Conservation (phyloP, 805 yeast genomes). For the Dipodascopsis tothii region DNA sequence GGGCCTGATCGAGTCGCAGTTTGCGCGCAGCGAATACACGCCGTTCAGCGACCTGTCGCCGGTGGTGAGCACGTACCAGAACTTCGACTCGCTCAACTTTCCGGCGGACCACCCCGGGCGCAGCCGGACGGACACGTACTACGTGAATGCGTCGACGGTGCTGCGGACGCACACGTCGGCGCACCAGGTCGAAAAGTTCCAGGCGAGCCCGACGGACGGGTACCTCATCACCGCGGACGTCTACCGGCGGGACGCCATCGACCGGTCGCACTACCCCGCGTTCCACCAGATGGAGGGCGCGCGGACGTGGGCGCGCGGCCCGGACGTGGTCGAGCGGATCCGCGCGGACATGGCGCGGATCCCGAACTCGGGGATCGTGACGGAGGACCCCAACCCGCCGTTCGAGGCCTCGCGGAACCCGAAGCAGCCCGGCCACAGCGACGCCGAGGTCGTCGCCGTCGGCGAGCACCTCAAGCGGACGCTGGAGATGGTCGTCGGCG, state of each 20-base stretch:
- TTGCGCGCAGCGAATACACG: slow-evolving; percentile 52
- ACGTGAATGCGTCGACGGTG: slow-evolving; percentile 62
- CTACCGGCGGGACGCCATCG: slow-evolving; percentile 90
- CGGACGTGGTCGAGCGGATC: slow-evolving; percentile 40
- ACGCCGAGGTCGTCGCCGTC: slow-evolving; percentile 58
- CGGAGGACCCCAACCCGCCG: slow-evolving; percentile 63
- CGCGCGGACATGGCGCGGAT: slow-evolving; percentile 54
- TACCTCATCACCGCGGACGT: slow-evolving; percentile 93
- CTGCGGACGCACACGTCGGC: slow-evolving; percentile 95
- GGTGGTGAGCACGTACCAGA: slow-evolving; percentile 70
- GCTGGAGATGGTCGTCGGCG: slow-evolving; percentile 71
- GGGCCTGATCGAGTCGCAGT: slow-evolving; percentile 59
- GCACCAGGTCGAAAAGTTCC: slow-evolving; percentile 64
- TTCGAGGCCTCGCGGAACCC: slow-evolving; percentile 58
- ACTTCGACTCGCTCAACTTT: slow-evolving; percentile 87
- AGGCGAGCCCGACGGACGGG: slow-evolving; percentile 62
- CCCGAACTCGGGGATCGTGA: slow-evolving; percentile 60
- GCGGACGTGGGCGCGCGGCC: slow-evolving; percentile 51
- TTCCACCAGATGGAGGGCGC: slow-evolving; percentile 99
- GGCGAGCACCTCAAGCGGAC: slow-evolving; percentile 78
- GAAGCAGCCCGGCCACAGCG: slow-evolving; percentile 69
- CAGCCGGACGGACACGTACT: slow-evolving; percentile 86
- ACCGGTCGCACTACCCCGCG: slow-evolving; percentile 91
- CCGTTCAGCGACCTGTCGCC: slow-evolving; percentile 76
- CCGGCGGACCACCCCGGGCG: slow-evolving; percentile 91